Percentiles rank a stretch among this genome's conserved stretches.
Evolutionary conservation across 352 stramenopile genomes (phyloP).

Genomic region (Phytopythium chamaehyphon): DNA sequence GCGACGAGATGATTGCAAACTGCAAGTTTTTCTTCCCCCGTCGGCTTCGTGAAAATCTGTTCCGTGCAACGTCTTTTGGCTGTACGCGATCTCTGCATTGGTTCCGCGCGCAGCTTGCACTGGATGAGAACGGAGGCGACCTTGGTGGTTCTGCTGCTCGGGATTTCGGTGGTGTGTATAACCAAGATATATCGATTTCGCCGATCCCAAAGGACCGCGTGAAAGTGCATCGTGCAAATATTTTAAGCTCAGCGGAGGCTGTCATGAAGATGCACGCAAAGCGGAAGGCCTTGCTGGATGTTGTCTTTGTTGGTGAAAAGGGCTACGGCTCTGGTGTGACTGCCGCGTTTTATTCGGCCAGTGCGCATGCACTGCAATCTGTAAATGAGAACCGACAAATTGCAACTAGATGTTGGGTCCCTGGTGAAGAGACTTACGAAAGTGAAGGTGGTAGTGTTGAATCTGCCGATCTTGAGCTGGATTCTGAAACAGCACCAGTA

Average conservation of each 20-base stretch:
- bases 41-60: slow-evolving; percentile 64
- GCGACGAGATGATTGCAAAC: slow-evolving; percentile 61
- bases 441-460: slow-evolving; percentile 8
- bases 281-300: slow-evolving; percentile 76
- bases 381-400: slow-evolving; percentile 38
- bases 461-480: slow-evolving; percentile 5
- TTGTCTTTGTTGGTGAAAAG: slow-evolving; percentile 84
- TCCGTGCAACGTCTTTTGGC: slow-evolving; percentile 75
- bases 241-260: slow-evolving; percentile 67
- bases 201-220: slow-evolving; percentile 85
- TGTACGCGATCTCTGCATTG: slow-evolving; percentile 78
- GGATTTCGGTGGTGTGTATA: slow-evolving; percentile 42
- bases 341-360: slow-evolving; percentile 81
- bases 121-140: slow-evolving; percentile 31
- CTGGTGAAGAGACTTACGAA: slow-evolving; percentile 42
- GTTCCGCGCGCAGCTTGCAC: slow-evolving; percentile 66
- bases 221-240: slow-evolving; percentile 72
- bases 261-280: slow-evolving; percentile 87
- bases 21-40: slow-evolving; percentile 83
- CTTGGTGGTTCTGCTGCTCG: slow-evolving; percentile 1
- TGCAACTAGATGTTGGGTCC: slow-evolving; percentile 48
- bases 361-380: slow-evolving; percentile 57
- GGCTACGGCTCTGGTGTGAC: slow-evolving; percentile 84
- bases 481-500: slow-evolving; percentile 27
- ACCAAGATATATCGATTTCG: slow-evolving; percentile 80